Percentiles rank a stretch among this genome's conserved stretches.
These are phyloP conservation scores for Climacium dendroides DNA, from an alignment of 225 moss, liverwort and hornwort species.

Conservation along the genomic window DNA sequence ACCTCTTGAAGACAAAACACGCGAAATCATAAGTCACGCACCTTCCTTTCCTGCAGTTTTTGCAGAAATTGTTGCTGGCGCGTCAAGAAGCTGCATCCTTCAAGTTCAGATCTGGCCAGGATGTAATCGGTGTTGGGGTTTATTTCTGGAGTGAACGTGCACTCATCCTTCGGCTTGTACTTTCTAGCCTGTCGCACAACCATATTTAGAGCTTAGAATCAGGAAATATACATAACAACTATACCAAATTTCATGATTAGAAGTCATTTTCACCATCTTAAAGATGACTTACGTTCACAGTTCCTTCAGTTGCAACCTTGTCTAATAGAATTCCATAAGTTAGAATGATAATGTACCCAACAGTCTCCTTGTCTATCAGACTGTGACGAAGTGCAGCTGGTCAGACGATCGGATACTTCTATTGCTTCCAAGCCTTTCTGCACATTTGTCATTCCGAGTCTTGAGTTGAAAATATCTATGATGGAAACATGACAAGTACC, in stretches of 20 bases:
- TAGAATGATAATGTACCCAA: slow-evolving; percentile 6
- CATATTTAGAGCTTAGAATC: background rate
- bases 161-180: slow-evolving; percentile 56
- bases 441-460: background rate
- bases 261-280: background rate
- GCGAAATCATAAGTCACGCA: background rate
- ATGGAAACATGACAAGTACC: background rate
- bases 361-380: slow-evolving; percentile 17
- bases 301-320: background rate
- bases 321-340: background rate
- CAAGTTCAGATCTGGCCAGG: slow-evolving; percentile 63
- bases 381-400: slow-evolving; percentile 25
- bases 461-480: background rate
- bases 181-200: slow-evolving; percentile 20
- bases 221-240: background rate
- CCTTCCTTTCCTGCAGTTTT: slow-evolving; percentile 63
- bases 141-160: slow-evolving; percentile 78
- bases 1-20: background rate
- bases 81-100: slow-evolving; percentile 75
- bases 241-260: background rate
- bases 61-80: slow-evolving; percentile 62
- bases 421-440: slow-evolving; percentile 72
- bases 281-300: background rate
- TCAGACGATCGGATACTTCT: slow-evolving; percentile 56
- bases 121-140: slow-evolving; percentile 74